A percentile compares a stretch with the other conserved stretches of the same genome.
phyloP scores from a whole-genome alignment of 2,329 filamentous ascomycete species.

The Arthrinium puccinioides region DNA sequence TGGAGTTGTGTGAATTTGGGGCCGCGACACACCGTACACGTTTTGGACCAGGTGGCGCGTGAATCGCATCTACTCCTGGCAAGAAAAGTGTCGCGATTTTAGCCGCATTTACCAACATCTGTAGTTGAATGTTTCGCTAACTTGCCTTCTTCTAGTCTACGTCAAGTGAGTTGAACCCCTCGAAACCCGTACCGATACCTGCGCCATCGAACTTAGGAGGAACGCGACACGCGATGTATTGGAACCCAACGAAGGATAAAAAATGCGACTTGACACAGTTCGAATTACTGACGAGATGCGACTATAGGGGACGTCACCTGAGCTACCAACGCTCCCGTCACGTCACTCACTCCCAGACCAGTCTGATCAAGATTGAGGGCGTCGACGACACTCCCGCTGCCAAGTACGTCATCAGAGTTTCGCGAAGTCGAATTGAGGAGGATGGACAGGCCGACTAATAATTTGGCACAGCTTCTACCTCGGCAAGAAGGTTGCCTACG shows the following conservation, averaged over 20 bases:
- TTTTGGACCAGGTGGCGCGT: too few relatives aligned
- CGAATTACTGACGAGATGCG: constrained; percentile 13
- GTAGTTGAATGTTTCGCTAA: too few relatives aligned
- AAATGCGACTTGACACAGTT: neutral
- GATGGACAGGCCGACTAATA: constrained; percentile 11
- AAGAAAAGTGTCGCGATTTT: too few relatives aligned
- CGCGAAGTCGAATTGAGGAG: neutral
- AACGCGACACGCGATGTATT: too few relatives aligned
- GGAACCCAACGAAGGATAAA: neutral
- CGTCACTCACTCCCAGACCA: constrained; percentile 82
- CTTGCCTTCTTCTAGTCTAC: constrained; percentile 55
- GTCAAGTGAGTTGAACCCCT: constrained; percentile 65
- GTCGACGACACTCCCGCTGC: constrained; percentile 86
- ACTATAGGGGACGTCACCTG: constrained; percentile 85
- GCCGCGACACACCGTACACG: too few relatives aligned
- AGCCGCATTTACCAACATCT: too few relatives aligned
- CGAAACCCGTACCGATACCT: too few relatives aligned
- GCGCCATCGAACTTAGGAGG: neutral
- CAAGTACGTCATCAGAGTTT: constrained; percentile 60
- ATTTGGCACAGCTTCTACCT: constrained; percentile 69
- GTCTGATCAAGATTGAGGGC: constrained; percentile 97
- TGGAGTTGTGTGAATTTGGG: too few relatives aligned
- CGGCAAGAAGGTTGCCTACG: constrained; percentile 97
- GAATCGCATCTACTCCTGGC: too few relatives aligned
- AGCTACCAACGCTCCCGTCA: constrained; percentile 95